Evolutionary conservation across 176 grass and related monocot species (phyloP).

Genomic region (Carex pumila): DNA sequence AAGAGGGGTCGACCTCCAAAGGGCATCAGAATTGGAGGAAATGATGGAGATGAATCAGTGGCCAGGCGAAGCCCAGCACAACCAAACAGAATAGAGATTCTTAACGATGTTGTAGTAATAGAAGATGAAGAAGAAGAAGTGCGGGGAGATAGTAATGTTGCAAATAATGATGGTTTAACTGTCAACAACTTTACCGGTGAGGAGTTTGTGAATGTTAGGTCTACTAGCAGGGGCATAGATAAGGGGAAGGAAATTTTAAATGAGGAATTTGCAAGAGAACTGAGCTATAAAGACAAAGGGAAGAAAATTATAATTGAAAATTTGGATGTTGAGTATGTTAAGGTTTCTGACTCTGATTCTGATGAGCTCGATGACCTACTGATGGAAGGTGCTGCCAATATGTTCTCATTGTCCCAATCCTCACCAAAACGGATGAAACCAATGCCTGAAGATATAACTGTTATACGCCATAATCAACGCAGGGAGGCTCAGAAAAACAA

Average conservation of each 20-base stretch:
- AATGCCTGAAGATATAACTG: neutral
- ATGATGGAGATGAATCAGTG: neutral
- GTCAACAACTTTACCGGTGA: neutral
- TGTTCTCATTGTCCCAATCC: neutral
- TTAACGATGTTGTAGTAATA: neutral
- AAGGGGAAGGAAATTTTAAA: neutral
- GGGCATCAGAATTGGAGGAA: neutral
- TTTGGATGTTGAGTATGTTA: conserved; percentile 23
- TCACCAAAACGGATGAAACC: neutral
- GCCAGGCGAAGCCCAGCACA: neutral
- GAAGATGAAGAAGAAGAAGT: neutral
- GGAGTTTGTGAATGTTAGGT: neutral
- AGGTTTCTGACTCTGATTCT: neutral
- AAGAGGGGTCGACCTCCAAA: neutral
- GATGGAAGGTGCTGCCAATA: neutral
- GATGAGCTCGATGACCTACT: neutral
- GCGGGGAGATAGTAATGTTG: neutral
- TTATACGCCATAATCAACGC: neutral
- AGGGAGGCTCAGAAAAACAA: conserved; percentile 36
- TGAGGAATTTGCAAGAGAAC: neutral
- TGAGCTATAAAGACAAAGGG: conserved; percentile 34
- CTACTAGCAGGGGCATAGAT: neutral
- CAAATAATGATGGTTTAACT: neutral
- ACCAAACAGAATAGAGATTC: neutral
- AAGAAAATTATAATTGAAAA: conserved; percentile 42